Conservation (phyloP, 2,329 filamentous ascomycete species). For the Monosporascus sp. region DNA sequence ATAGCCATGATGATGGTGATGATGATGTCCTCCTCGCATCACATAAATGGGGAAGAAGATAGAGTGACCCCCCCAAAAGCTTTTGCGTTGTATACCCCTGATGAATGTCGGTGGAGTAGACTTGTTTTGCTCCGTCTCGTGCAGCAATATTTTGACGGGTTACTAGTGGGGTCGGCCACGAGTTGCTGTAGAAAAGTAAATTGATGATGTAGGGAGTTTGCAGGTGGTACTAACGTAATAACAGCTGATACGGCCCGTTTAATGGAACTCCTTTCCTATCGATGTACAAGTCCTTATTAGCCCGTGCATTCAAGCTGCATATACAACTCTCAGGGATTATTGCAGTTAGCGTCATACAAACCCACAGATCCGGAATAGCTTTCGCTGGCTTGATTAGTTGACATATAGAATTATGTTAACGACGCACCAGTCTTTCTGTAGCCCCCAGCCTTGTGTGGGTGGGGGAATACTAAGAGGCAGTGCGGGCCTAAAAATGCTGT, state of each 20-base stretch:
- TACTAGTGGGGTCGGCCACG: constrained; percentile 26
- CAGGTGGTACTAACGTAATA: not conserved
- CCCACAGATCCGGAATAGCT: too few species aligned
- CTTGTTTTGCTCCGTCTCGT: constrained; percentile 4
- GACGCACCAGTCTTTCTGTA: too few species aligned
- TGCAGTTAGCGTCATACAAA: too few species aligned
- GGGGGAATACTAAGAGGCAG: too few species aligned
- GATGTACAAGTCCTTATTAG: too few species aligned
- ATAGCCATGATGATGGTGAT: constrained; percentile 38
- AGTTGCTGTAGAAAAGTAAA: constrained; percentile 2
- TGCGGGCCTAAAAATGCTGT: too few species aligned
- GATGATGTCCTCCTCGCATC: constrained; percentile 24
- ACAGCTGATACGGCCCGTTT: not conserved
- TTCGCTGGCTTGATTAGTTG: too few species aligned
- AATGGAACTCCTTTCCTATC: not conserved
- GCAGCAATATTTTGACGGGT: constrained; percentile 16
- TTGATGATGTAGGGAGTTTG: too few species aligned
- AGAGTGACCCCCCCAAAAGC: constrained; percentile 5
- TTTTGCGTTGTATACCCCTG: constrained; percentile 5
- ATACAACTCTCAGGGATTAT: too few species aligned
- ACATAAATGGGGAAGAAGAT: constrained; percentile 9
- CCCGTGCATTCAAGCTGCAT: too few species aligned
- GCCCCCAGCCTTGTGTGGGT: too few species aligned
- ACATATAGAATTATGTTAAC: too few species aligned
- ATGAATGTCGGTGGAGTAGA: constrained; percentile 1